Conservation (phyloP, 768 basidiomycete genomes). For the Neoboletus brunneissimus region DNA sequence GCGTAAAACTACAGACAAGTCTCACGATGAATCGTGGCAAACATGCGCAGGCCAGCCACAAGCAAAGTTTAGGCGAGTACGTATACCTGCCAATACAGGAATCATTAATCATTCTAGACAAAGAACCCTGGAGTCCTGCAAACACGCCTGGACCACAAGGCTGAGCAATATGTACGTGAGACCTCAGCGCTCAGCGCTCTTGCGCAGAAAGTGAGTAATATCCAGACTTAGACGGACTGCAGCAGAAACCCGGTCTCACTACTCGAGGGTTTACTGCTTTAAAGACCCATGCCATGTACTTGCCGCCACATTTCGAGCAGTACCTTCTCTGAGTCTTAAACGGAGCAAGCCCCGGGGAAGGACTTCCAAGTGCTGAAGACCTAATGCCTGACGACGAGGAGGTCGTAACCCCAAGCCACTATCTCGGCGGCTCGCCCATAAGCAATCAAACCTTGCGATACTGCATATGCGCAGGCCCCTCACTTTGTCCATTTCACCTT, state of each 20-base stretch:
- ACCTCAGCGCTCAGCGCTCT: background rate
- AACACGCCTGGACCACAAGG: background rate
- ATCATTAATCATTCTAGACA: too few species aligned
- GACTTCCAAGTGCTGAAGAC: background rate
- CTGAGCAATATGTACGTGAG: background rate
- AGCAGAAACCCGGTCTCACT: background rate
- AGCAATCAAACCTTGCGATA: background rate
- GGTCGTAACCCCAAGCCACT: background rate
- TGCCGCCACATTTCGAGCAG: too few species aligned
- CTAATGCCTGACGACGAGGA: background rate
- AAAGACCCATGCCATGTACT: background rate
- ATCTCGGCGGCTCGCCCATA: background rate
- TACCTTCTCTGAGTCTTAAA: background rate
- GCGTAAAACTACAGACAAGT: background rate
- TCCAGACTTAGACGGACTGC: background rate
- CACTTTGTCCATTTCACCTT: background rate
- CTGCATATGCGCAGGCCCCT: background rate
- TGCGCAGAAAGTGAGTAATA: background rate
- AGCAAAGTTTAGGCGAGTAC: too few species aligned
- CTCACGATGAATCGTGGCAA: background rate
- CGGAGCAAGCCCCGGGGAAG: background rate
- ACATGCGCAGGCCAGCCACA: background rate
- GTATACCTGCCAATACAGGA: background rate
- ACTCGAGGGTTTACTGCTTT: background rate
- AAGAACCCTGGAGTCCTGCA: background rate